These are phyloP conservation scores for Neofusicoccum cordaticola DNA, from an alignment of 2,329 filamentous ascomycete genomes.

Conservation along the genomic window DNA sequence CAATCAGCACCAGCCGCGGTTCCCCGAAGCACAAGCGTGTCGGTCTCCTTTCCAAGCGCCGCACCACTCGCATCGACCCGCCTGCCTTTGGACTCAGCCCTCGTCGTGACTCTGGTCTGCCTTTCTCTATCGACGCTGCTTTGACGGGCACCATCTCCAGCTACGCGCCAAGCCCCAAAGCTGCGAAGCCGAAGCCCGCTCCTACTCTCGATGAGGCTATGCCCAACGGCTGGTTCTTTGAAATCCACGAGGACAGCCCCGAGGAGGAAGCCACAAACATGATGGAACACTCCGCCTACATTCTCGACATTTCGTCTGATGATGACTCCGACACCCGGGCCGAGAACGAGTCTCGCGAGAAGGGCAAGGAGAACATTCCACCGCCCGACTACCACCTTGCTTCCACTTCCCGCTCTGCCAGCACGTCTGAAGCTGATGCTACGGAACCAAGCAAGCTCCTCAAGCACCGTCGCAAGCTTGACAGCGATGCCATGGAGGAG, in stretches of 20 bases:
- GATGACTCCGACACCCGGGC: conserved; percentile 65
- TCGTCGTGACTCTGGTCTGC: conserved; percentile 48
- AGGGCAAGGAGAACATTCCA: conserved; percentile 91
- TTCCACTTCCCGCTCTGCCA: not conserved
- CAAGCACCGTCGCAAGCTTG: conserved; percentile 25
- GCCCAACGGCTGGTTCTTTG: conserved; percentile 75
- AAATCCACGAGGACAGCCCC: conserved; percentile 88
- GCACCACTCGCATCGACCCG: conserved; percentile 69
- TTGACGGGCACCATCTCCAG: conserved; percentile 71
- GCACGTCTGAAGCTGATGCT: conserved; percentile 22
- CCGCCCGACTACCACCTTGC: conserved; percentile 50
- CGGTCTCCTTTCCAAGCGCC: conserved; percentile 66
- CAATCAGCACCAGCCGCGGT: conserved; percentile 59
- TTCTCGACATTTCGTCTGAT: conserved; percentile 85
- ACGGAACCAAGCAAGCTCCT: conserved; percentile 28
- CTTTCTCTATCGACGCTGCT: conserved; percentile 83
- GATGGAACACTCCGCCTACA: conserved; percentile 84
- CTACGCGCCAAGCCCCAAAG: conserved; percentile 43
- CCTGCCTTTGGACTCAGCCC: conserved; percentile 55
- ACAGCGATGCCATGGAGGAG: conserved; percentile 40
- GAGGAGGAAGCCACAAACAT: conserved; percentile 90
- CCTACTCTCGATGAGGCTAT: conserved; percentile 57
- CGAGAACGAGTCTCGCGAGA: conserved; percentile 54
- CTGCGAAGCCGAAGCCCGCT: conserved; percentile 30
- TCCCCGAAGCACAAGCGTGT: conserved; percentile 72